A percentile compares a stretch with the other conserved stretches of the same genome.
Conservation (phyloP, 345 rosid genomes). For the Linum trigynum region DNA sequence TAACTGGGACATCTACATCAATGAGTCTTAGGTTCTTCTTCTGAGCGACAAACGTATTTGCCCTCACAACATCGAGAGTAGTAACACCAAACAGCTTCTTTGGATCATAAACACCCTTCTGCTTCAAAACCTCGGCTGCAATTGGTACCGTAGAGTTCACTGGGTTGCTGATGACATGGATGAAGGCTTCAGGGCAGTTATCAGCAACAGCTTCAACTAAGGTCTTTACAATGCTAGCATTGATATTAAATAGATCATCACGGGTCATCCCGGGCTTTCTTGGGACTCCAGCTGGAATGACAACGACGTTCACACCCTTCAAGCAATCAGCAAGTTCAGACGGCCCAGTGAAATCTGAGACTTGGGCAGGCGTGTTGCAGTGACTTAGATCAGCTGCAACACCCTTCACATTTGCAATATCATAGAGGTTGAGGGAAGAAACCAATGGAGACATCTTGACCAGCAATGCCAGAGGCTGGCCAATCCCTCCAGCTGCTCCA, state of each 20-base stretch:
- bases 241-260: slow-evolving; percentile 89
- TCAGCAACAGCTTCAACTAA: slow-evolving; percentile 86
- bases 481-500: slow-evolving; percentile 93
- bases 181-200: slow-evolving; percentile 78
- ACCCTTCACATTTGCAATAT: slow-evolving; percentile 88
- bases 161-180: slow-evolving; percentile 89
- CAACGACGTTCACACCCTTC: slow-evolving; percentile 72
- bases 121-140: slow-evolving; percentile 80
- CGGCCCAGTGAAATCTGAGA: slow-evolving; percentile 73
- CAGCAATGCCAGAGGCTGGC: slow-evolving; percentile 77
- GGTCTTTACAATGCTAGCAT: slow-evolving; percentile 67
- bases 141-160: slow-evolving; percentile 90
- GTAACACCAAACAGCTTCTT: slow-evolving; percentile 93
- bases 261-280: slow-evolving; percentile 97
- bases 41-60: slow-evolving; percentile 85
- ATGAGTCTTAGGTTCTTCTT: slow-evolving; percentile 79
- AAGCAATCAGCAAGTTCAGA: slow-evolving; percentile 58
- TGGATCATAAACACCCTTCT: slow-evolving; percentile 79
- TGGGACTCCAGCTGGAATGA: slow-evolving; percentile 91
- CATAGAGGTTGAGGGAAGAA: slow-evolving; percentile 70
- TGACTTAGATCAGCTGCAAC: slow-evolving; percentile 94
- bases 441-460: slow-evolving; percentile 92
- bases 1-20: slow-evolving; percentile 84
- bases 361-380: slow-evolving; percentile 87
- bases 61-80: slow-evolving; percentile 85